phyloP scores from a whole-genome alignment of 768 basidiomycete genomes.

The Tricholoma terreum region DNA sequence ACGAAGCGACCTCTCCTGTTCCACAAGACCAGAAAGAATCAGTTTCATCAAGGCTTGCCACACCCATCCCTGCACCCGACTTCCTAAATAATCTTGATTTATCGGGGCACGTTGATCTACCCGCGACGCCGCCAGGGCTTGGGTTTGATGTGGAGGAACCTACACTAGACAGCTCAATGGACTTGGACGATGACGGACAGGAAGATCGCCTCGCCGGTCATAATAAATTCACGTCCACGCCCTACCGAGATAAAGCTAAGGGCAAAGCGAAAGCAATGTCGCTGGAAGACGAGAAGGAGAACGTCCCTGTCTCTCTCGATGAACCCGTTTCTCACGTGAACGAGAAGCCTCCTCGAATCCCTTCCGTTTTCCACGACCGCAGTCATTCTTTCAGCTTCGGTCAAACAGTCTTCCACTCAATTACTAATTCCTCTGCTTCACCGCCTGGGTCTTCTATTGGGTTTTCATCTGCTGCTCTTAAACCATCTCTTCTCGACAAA shows the following conservation, averaged over 20 bases:
- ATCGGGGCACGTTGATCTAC: slow-evolving; percentile 52
- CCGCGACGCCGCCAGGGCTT: slow-evolving; percentile 44
- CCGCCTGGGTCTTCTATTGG: slow-evolving; percentile 22
- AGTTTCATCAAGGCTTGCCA: slow-evolving; percentile 29
- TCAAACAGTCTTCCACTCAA: slow-evolving; percentile 59
- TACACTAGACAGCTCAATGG: slow-evolving; percentile 29
- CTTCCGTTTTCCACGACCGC: slow-evolving; percentile 44
- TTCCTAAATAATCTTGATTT: slow-evolving; percentile 56
- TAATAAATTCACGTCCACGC: slow-evolving; percentile 42
- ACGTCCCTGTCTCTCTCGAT: slow-evolving; percentile 20
- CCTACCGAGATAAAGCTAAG: slow-evolving; percentile 39
- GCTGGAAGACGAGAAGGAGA: slow-evolving; percentile 15
- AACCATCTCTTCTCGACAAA: slow-evolving; percentile 26
- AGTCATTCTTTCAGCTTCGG: slow-evolving; percentile 70
- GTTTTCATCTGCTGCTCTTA: slow-evolving; percentile 31
- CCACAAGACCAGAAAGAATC: slow-evolving; percentile 17
- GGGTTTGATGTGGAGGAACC: slow-evolving; percentile 38
- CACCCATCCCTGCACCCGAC: slow-evolving; percentile 40
- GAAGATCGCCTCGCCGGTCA: slow-evolving; percentile 16
- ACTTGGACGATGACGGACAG: slow-evolving; percentile 32
- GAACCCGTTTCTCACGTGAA: slow-evolving; percentile 45
- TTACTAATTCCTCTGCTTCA: slow-evolving; percentile 25
- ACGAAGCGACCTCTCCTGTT: slow-evolving; percentile 13
- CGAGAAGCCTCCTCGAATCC: slow-evolving; percentile 36
- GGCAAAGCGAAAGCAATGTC: slow-evolving; percentile 32